phyloP scores from a whole-genome alignment of 164 flowering plant genomes.

The Vitis rupestris region DNA sequence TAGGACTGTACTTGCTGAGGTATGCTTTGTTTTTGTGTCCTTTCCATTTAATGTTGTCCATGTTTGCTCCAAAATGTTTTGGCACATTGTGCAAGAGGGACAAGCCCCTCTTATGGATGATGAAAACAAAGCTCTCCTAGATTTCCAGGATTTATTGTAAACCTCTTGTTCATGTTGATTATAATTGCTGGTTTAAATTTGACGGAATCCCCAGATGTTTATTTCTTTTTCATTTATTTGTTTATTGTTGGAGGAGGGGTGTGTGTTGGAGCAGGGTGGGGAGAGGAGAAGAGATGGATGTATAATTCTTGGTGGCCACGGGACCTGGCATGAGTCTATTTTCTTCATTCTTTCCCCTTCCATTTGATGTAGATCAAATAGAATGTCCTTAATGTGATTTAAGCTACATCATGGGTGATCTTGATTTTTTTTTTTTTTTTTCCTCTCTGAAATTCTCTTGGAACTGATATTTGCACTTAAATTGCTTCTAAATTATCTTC shows the following conservation, averaged over 20 bases:
- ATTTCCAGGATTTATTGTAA: too few species aligned
- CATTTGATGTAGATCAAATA: neutral
- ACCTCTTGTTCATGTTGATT: neutral
- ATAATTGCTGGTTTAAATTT: neutral
- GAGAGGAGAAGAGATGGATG: too few species aligned
- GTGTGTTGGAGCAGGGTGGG: too few species aligned
- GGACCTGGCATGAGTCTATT: neutral
- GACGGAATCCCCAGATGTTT: neutral
- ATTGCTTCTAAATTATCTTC: neutral
- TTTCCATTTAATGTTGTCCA: neutral
- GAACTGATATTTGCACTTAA: too few species aligned
- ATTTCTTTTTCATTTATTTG: too few species aligned
- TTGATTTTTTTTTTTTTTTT: neutral
- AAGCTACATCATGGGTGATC: neutral
- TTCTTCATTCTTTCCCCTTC: neutral
- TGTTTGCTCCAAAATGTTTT: slow-evolving; percentile 4
- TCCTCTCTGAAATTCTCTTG: too few species aligned
- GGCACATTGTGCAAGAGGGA: neutral
- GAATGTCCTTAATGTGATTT: neutral
- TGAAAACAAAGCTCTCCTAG: too few species aligned
- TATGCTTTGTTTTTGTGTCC: slow-evolving; percentile 22
- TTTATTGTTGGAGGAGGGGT: too few species aligned
- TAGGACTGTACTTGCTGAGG: slow-evolving; percentile 93
- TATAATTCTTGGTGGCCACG: too few species aligned
- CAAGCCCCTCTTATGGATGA: too few species aligned